These are phyloP conservation scores for Saccharomyces mikatae DNA, from an alignment of 805 yeast genomes.

Conservation along the genomic window DNA sequence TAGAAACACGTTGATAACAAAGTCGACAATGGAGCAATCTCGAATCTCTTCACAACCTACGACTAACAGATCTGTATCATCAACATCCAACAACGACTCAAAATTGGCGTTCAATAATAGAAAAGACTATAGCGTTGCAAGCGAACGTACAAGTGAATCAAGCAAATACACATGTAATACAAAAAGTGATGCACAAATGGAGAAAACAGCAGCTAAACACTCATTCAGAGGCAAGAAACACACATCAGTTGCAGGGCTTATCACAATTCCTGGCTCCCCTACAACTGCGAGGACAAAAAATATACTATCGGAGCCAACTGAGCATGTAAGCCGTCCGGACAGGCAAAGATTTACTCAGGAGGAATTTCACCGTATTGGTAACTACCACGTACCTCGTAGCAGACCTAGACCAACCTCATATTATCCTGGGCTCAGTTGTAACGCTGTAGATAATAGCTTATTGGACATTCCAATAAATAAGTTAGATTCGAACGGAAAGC, in stretches of 20 bases:
- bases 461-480: background rate
- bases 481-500: background rate
- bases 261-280: background rate
- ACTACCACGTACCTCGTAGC: conserved; percentile 20
- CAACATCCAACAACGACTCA: background rate
- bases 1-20: conserved; percentile 30
- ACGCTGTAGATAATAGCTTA: background rate
- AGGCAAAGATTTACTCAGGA: background rate
- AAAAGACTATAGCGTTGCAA: background rate
- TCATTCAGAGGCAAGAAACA: background rate
- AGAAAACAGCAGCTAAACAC: background rate
- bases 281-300: background rate
- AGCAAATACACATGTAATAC: background rate
- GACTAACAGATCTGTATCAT: background rate
- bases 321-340: background rate
- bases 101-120: background rate
- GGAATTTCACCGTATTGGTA: background rate
- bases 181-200: background rate
- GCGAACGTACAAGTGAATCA: background rate
- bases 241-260: background rate
- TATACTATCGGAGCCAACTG: background rate
- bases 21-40: conserved; percentile 34
- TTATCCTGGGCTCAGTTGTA: conserved; percentile 42
- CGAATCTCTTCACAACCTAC: conserved; percentile 54
- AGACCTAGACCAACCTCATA: conserved; percentile 80